Evolutionary conservation across 345 rosid species (phyloP).

Genomic region (Boechera stricta): DNA sequence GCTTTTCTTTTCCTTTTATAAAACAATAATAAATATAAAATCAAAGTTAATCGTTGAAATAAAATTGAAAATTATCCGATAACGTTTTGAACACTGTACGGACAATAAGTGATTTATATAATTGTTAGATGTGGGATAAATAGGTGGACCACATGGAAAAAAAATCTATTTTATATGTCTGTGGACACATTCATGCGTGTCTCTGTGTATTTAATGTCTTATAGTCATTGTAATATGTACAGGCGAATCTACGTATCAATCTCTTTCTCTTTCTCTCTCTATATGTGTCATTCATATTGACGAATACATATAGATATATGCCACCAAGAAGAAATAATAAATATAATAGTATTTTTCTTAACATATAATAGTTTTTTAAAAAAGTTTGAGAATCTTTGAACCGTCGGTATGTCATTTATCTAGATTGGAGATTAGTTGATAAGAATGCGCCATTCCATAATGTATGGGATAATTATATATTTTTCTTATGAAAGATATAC

Average conservation of each 20-base stretch:
- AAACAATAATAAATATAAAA: neutral
- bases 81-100: slow-evolving; percentile 51
- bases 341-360: too few species aligned
- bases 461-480: neutral
- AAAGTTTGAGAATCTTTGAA: neutral
- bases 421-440: neutral
- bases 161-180: slow-evolving; percentile 30
- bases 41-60: neutral
- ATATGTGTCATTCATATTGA: neutral
- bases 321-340: slow-evolving; percentile 5
- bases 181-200: slow-evolving; percentile 44
- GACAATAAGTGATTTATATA: slow-evolving; percentile 40
- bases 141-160: slow-evolving; percentile 43
- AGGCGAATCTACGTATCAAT: slow-evolving; percentile 34
- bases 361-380: too few species aligned
- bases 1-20: slow-evolving; percentile 26
- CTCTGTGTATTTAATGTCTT: slow-evolving; percentile 43
- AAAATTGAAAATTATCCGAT: slow-evolving; percentile 23
- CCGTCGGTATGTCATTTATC: neutral
- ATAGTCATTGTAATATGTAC: slow-evolving; percentile 34
- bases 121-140: slow-evolving; percentile 42
- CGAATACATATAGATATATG: slow-evolving; percentile 17
- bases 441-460: neutral
- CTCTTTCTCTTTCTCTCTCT: neutral
- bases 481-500: neutral